Conservation (phyloP, 1,139 yeast species). For the Geotrichum carabidarum region DNA sequence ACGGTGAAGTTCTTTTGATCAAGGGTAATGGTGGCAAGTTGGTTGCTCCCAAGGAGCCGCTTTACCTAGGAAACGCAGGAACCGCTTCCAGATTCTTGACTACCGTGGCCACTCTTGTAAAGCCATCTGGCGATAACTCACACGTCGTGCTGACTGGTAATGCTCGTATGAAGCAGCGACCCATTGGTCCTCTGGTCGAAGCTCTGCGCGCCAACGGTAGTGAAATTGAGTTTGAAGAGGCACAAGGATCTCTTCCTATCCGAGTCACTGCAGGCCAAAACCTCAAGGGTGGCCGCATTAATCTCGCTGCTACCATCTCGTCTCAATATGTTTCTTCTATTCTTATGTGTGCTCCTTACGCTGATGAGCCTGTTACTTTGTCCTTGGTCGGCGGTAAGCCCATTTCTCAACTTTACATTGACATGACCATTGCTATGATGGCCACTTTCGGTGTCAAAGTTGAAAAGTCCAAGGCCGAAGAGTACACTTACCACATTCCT, state of each 20-base stretch:
- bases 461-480: conserved; percentile 62
- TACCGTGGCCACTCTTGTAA: conserved; percentile 78
- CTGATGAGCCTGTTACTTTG: conserved; percentile 78
- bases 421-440: conserved; percentile 98
- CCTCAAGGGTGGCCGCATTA: conserved; percentile 85
- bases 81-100: conserved; percentile 95
- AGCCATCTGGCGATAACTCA: conserved; percentile 39
- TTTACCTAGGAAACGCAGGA: conserved; percentile 95
- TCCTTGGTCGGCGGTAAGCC: conserved; percentile 94
- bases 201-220: conserved; percentile 82
- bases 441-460: conserved; percentile 78
- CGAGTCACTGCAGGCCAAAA: conserved; percentile 64
- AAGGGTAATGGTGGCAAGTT: conserved; percentile 82
- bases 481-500: conserved; percentile 85
- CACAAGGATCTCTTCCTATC: conserved; percentile 81
- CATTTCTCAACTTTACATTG: conserved; percentile 89
- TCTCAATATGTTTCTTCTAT: conserved; percentile 96
- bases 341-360: conserved; percentile 97
- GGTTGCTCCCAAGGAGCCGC: conserved; percentile 53
- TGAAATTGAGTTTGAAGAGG: conserved; percentile 61
- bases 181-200: conserved; percentile 93
- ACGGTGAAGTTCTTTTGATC: conserved; percentile 81
- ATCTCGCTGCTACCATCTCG: conserved; percentile 90
- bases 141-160: conserved; percentile 80
- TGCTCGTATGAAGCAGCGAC: conserved; percentile 95